phyloP scores from a whole-genome alignment of 352 stramenopile species.

The Blastocystis sp. region DNA sequence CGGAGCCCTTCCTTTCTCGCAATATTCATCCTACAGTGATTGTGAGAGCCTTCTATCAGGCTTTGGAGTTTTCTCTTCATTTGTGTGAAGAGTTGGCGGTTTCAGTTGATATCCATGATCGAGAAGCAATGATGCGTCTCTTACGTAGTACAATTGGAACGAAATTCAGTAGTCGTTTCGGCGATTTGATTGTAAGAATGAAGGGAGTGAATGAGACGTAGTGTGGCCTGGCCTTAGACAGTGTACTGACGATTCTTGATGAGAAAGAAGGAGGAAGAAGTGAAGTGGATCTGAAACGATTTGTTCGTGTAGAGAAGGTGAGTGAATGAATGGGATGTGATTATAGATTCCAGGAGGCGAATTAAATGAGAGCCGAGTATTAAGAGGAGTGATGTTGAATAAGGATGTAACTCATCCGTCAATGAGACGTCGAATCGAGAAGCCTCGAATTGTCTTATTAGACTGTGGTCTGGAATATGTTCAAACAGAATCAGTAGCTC shows the following conservation, averaged over 20 bases:
- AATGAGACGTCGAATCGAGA: conserved; percentile 96
- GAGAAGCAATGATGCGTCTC: conserved; percentile 88
- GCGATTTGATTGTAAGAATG: conserved; percentile 75
- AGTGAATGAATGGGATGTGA: not conserved
- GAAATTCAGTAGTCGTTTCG: conserved; percentile 94
- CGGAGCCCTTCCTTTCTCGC: conserved; percentile 90
- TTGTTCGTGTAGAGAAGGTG: conserved; percentile 98
- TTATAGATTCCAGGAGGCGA: conserved; percentile 87
- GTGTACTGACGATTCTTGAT: conserved; percentile 86
- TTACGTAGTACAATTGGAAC: conserved; percentile 94
- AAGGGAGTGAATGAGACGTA: conserved; percentile 73
- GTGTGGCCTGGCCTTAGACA: conserved; percentile 92
- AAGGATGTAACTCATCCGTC: conserved; percentile 99
- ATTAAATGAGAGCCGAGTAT: conserved; percentile 86
- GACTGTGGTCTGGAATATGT: conserved; percentile 99
- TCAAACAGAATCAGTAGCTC: conserved; percentile 94
- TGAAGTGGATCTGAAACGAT: conserved; percentile 98
- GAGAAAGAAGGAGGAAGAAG: conserved; percentile 76
- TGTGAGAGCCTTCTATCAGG: conserved; percentile 88
- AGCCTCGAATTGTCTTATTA: conserved; percentile 94
- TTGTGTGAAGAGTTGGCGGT: conserved; percentile 87
- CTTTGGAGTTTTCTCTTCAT: conserved; percentile 81
- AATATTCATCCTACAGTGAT: conserved; percentile 97
- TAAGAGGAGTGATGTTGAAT: conserved; percentile 99
- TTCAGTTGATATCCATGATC: conserved; percentile 90